phyloP scores from a whole-genome alignment of 441 rosid genomes.

The Euphorbia neoarborescens region DNA sequence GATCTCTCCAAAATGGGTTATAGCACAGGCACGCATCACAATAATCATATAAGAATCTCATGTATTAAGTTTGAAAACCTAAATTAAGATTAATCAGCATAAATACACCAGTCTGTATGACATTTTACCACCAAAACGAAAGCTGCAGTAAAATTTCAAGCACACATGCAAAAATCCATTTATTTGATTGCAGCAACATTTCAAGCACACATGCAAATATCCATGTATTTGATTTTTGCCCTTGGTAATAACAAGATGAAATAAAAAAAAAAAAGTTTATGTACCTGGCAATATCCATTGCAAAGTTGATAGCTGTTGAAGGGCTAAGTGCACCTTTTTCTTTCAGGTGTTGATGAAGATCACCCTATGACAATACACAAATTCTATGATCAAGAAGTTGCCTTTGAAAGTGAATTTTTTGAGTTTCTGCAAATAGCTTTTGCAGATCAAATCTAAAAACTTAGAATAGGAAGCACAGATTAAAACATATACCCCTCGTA shows the following conservation, averaged over 20 bases:
- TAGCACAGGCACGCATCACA: neutral
- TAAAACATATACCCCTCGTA: conserved; percentile 65
- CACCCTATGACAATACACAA: conserved; percentile 53
- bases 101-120: neutral
- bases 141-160: neutral
- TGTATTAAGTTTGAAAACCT: conserved; percentile 3
- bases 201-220: neutral
- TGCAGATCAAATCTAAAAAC: conserved; percentile 9
- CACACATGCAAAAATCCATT: neutral
- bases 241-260: neutral
- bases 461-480: conserved; percentile 18
- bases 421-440: conserved; percentile 14
- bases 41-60: conserved; percentile 1
- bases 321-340: conserved; percentile 87
- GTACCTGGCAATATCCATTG: conserved; percentile 89
- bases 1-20: neutral
- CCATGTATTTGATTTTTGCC: neutral
- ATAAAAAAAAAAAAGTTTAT: neutral
- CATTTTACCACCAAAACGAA: neutral
- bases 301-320: conserved; percentile 76
- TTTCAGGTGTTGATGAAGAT: conserved; percentile 92
- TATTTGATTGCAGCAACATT: neutral
- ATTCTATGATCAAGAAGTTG: conserved; percentile 13
- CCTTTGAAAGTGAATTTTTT: conserved; percentile 2
- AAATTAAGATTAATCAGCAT: neutral